Conservation (phyloP, 176 grass and related monocot genomes). For the Guadua angustifolia region DNA sequence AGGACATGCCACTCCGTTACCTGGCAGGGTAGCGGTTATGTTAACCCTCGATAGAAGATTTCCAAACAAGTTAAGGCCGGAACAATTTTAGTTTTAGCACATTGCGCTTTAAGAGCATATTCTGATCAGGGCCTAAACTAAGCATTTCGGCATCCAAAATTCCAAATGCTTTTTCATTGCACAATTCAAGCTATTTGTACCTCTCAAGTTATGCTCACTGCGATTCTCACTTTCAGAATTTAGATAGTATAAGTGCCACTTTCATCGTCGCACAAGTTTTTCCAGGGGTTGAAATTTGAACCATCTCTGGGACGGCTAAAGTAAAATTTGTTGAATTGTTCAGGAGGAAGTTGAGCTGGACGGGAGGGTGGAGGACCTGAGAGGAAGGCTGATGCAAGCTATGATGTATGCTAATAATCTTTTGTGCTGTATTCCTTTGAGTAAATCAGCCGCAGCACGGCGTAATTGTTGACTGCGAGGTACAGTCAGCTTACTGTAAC, state of each 20-base stretch:
- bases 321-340: constrained; percentile 7
- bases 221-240: not conserved
- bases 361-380: constrained; percentile 55
- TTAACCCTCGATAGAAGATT: not conserved
- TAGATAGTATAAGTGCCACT: not conserved
- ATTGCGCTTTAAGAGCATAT: constrained; percentile 11
- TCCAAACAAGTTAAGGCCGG: not conserved
- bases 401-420: constrained; percentile 9
- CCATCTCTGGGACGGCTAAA: not conserved
- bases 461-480: not conserved
- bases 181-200: not conserved
- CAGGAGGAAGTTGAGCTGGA: constrained; percentile 83
- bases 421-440: not conserved
- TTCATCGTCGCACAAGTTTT: not conserved
- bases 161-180: not conserved
- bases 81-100: not conserved
- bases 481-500: not conserved
- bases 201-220: not conserved
- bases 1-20: not conserved
- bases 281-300: not conserved
- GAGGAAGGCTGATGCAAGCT: constrained; percentile 71
- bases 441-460: not conserved
- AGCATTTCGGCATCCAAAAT: not conserved
- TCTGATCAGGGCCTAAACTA: not conserved
- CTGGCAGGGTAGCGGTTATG: not conserved